Evolutionary conservation across 1,139 yeast genomes (phyloP).

Genomic region (Lodderomyces orthopsilosis): DNA sequence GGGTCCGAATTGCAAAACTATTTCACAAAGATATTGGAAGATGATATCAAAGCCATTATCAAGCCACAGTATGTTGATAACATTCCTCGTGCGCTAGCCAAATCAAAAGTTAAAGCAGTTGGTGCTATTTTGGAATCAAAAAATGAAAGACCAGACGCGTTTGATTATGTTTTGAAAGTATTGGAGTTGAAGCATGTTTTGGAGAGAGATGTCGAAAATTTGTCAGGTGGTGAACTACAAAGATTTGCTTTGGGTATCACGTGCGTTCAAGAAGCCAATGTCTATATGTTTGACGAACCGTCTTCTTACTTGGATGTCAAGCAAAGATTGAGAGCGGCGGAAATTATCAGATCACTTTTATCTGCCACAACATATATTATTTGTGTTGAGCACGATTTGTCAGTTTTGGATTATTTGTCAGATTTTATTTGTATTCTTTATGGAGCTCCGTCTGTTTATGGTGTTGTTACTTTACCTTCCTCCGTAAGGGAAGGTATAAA

Average conservation of each 20-base stretch:
- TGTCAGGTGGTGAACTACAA: slow-evolving; percentile 98
- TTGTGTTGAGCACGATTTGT: slow-evolving; percentile 97
- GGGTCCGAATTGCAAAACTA: slow-evolving; percentile 97
- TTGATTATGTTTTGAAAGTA: slow-evolving; percentile 59
- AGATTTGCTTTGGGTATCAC: slow-evolving; percentile 98
- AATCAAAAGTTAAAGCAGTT: slow-evolving; percentile 84
- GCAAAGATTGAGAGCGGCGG: slow-evolving; percentile 97
- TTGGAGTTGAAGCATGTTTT: slow-evolving; percentile 73
- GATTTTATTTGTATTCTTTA: slow-evolving; percentile 94
- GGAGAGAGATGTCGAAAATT: slow-evolving; percentile 80
- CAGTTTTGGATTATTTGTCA: slow-evolving; percentile 92
- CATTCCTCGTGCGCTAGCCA: slow-evolving; percentile 87
- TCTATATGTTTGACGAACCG: slow-evolving; percentile 99
- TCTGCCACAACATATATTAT: slow-evolving; percentile 78
- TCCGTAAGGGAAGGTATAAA: slow-evolving; percentile 98
- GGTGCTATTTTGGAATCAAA: slow-evolving; percentile 77
- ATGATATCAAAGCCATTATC: slow-evolving; percentile 87
- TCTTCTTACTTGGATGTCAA: slow-evolving; percentile 97
- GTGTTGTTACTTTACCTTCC: slow-evolving; percentile 94
- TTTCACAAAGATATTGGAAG: slow-evolving; percentile 91
- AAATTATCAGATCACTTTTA: slow-evolving; percentile 81
- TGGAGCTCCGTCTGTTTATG: slow-evolving; percentile 97
- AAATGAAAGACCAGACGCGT: slow-evolving; percentile 62
- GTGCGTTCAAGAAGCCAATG: slow-evolving; percentile 91
- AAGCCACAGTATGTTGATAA: slow-evolving; percentile 98